phyloP scores from a whole-genome alignment of 1,284 basidiomycete species.

The Ustilago tritici region DNA sequence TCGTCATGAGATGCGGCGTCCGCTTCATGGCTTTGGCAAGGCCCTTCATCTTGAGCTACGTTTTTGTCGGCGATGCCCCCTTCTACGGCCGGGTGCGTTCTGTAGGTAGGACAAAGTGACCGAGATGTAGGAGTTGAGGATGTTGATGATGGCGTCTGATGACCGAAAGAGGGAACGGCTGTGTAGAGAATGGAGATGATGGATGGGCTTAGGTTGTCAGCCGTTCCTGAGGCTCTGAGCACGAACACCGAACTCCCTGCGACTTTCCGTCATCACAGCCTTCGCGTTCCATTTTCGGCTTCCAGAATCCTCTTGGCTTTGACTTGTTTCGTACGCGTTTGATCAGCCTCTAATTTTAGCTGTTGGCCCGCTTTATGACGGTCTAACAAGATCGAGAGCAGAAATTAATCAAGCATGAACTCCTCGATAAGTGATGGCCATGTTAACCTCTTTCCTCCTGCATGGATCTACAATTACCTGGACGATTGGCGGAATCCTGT shows the following conservation, averaged over 20 bases:
- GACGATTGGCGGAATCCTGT: no score
- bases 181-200: slow-evolving; percentile 6
- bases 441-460: no score
- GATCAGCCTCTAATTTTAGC: not conserved
- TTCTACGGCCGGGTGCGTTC: not conserved
- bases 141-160: slow-evolving; percentile 1
- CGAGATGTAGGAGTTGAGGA: not conserved
- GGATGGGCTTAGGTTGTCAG: slow-evolving; percentile 6
- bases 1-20: slow-evolving; percentile 67
- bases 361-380: not conserved
- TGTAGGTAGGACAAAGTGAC: not conserved
- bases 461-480: no score
- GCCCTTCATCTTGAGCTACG: slow-evolving; percentile 56
- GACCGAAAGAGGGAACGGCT: not conserved
- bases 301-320: not conserved
- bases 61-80: not conserved
- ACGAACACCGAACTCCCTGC: slow-evolving; percentile 21
- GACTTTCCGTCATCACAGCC: slow-evolving; percentile 39
- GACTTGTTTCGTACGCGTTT: slow-evolving; percentile 19
- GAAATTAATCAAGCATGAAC: not conserved
- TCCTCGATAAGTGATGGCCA: no score
- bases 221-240: slow-evolving; percentile 13
- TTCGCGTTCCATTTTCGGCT: not conserved
- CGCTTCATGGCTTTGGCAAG: slow-evolving; percentile 64
- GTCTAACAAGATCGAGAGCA: not conserved